Evolutionary conservation across 2,329 filamentous ascomycete genomes (phyloP), one percentile per base, ranked within the genome.

Genomic region (Paradendryphiella salina): DNA sequence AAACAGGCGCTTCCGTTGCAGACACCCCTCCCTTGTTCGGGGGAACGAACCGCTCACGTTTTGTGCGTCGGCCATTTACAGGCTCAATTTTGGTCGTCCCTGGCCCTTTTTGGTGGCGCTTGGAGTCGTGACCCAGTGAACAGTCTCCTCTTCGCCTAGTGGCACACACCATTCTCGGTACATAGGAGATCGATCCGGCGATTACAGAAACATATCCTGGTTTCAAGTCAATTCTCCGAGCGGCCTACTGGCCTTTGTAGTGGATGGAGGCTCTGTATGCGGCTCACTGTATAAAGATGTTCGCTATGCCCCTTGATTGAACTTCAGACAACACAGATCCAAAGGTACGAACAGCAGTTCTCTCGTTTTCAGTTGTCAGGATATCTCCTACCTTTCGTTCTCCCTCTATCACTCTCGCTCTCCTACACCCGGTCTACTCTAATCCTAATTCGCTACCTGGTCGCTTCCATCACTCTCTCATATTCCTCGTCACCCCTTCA

Each of bases 181-280:
- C 50, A 57, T 49, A 44, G 59, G 45, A 61, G 57, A 64, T 65
- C 57, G 54, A 64, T 66, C 63, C 63, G 70, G 70, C 72, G 72
- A 72, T 69, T 73, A 72, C 60, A 69, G 67, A 72, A 72, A 73
- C 71, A 62, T 55, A 59, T 61, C 63, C 57, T 60, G 60, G 71
- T 73, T 73, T 73, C 70, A 73, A 60, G 52, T 60, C 50, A 71
- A 69, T 71, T 72, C 69, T 69, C 67, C 67, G 65, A 60, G 47
- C 45, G 63, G 60, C 65, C 65, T 57, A 50, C 56, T 60, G 60
- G 63, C 57, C 67, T 58, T 60, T 62, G 61, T 61, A 57, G 40
- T 52, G 47, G 49, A 56, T 50, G 45, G 58, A 66, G 55, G 59
- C 58, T 59, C 57, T 54, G 40, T 40, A 53, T 67, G 62, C 63